phyloP scores from a whole-genome alignment of 345 rosid genomes.

The Linum trigynum region DNA sequence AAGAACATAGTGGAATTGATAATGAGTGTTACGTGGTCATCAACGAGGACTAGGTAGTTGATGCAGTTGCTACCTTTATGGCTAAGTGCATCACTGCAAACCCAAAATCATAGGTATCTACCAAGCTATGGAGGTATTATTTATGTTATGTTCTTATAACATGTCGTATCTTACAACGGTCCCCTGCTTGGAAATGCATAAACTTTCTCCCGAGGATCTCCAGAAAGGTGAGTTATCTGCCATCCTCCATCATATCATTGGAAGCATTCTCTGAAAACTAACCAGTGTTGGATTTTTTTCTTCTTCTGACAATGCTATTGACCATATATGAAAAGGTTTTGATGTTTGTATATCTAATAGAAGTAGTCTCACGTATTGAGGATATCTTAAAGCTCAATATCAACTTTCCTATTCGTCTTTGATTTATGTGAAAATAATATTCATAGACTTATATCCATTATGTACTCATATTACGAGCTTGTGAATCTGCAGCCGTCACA shows the following conservation, averaged over 20 bases:
- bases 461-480: not conserved
- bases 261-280: not conserved
- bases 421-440: not conserved
- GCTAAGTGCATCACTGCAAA: conserved; percentile 77
- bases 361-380: not conserved
- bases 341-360: not conserved
- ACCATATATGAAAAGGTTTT: too few species aligned
- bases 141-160: not conserved
- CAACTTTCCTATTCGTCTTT: not conserved
- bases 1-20: conserved; percentile 78
- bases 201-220: conserved; percentile 63
- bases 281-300: not conserved
- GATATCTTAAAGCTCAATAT: not conserved
- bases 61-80: conserved; percentile 88
- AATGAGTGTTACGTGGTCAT: conserved; percentile 63
- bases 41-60: conserved; percentile 72
- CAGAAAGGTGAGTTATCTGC: conserved; percentile 54
- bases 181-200: conserved; percentile 40
- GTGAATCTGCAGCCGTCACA: conserved; percentile 42
- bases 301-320: not conserved
- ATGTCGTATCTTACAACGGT: conserved; percentile 14
- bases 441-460: too few species aligned
- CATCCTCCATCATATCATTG: not conserved
- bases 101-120: conserved; percentile 63
- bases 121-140: not conserved